phyloP scores from a whole-genome alignment of 768 basidiomycete species.

The Pleurotus salmoneostramineus region DNA sequence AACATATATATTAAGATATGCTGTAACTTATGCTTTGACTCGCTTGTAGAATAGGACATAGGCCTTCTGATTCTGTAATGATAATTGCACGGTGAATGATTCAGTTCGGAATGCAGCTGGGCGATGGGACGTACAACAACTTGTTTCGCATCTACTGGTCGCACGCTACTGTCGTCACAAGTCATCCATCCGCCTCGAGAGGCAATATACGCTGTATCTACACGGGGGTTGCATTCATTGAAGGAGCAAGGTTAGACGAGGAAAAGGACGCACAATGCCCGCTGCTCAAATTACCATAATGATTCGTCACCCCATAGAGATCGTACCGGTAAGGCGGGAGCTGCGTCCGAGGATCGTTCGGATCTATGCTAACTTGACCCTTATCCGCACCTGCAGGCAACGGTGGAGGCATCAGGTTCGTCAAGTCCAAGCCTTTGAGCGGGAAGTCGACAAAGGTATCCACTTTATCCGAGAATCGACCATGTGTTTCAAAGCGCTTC shows the following conservation, averaged over 20 bases:
- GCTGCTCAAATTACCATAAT: slow-evolving; percentile 89
- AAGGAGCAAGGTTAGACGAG: background rate
- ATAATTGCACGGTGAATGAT: slow-evolving; percentile 4
- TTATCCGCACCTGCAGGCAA: slow-evolving; percentile 62
- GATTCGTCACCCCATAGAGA: slow-evolving; percentile 93
- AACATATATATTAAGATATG: slow-evolving; percentile 24
- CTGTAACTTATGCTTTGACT: slow-evolving; percentile 39
- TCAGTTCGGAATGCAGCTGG: background rate
- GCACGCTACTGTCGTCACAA: slow-evolving; percentile 91
- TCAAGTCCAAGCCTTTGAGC: slow-evolving; percentile 50
- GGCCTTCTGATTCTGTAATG: slow-evolving; percentile 49
- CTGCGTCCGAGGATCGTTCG: slow-evolving; percentile 75
- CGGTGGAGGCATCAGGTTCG: slow-evolving; percentile 84
- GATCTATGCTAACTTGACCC: slow-evolving; percentile 39
- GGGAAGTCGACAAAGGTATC: slow-evolving; percentile 96
- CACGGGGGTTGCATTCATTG: background rate
- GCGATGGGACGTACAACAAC: slow-evolving; percentile 63
- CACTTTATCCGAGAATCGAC: slow-evolving; percentile 93
- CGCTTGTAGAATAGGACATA: slow-evolving; percentile 84
- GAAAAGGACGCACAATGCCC: slow-evolving; percentile 79
- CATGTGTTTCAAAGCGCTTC: slow-evolving; percentile 89
- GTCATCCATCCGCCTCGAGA: slow-evolving; percentile 88
- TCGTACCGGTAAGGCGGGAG: slow-evolving; percentile 92
- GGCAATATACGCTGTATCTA: slow-evolving; percentile 92
- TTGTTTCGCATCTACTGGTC: slow-evolving; percentile 67